A percentile compares a stretch with the other conserved stretches of the same genome.
phyloP scores from a whole-genome alignment of 2,329 filamentous ascomycete genomes.

The Sclerotinia minor region DNA sequence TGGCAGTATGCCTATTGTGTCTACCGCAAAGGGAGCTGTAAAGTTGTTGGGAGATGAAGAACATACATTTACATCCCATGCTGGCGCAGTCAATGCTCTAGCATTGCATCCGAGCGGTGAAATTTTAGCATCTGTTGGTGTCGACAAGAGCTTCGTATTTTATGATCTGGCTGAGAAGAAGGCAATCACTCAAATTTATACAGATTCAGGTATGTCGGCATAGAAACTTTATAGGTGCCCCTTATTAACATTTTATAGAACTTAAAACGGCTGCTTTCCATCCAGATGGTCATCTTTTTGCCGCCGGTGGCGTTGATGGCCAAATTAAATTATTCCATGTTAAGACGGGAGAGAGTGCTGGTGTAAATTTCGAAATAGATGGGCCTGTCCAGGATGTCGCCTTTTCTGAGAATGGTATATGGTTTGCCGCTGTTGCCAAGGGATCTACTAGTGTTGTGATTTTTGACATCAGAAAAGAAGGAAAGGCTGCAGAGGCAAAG shows the following conservation, averaged over 20 bases:
- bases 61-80: constrained; percentile 73
- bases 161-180: constrained; percentile 73
- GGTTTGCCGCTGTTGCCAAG: constrained; percentile 82
- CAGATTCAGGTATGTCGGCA: constrained; percentile 68
- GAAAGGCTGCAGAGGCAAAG: constrained; percentile 77
- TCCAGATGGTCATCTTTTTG: constrained; percentile 93
- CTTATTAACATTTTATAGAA: constrained; percentile 31
- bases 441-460: constrained; percentile 77
- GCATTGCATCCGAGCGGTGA: constrained; percentile 80
- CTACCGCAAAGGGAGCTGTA: constrained; percentile 55
- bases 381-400: constrained; percentile 72
- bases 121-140: constrained; percentile 81
- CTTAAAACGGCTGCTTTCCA: constrained; percentile 78
- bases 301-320: constrained; percentile 75
- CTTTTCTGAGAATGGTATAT: constrained; percentile 97
- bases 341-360: constrained; percentile 70
- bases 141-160: constrained; percentile 88
- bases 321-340: constrained; percentile 89
- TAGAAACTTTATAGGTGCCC: background rate
- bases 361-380: constrained; percentile 67
- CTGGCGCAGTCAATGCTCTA: constrained; percentile 75
- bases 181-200: constrained; percentile 75
- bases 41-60: constrained; percentile 75
- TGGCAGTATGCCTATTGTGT: constrained; percentile 38
- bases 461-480: constrained; percentile 90